These are phyloP conservation scores for Xylariaceae sp. DNA, from an alignment of 2,329 filamentous ascomycete species.

Conservation along the genomic window DNA sequence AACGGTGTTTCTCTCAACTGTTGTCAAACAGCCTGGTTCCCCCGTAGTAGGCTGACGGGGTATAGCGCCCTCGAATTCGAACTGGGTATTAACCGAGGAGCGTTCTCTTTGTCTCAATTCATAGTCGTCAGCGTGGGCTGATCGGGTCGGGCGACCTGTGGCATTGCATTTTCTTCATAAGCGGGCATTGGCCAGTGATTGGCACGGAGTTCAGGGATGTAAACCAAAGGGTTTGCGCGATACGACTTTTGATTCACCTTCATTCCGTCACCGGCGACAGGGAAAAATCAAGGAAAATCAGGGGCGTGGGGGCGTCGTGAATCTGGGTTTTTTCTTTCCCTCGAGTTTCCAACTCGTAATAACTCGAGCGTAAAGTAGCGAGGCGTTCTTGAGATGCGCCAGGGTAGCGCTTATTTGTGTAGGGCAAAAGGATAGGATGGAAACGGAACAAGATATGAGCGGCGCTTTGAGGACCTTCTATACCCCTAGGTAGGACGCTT, in stretches of 20 bases:
- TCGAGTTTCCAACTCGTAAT: constrained; percentile 8
- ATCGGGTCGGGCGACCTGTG: constrained; percentile 24
- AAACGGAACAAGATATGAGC: constrained; percentile 4
- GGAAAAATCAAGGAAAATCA: constrained; percentile 5
- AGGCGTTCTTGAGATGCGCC: constrained; percentile 13
- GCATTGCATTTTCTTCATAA: constrained; percentile 21
- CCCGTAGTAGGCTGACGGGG: neutral
- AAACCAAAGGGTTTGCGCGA: constrained; percentile 10
- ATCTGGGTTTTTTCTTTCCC: neutral
- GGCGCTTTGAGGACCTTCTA: constrained; percentile 3
- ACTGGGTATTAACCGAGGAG: constrained; percentile 9
- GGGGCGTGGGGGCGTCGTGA: constrained; percentile 9
- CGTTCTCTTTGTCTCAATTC: constrained; percentile 12
- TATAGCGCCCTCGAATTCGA: constrained; percentile 3
- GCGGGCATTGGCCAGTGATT: constrained; percentile 14
- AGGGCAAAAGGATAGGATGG: neutral
- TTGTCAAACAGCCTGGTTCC: neutral
- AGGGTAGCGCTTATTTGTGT: constrained; percentile 6
- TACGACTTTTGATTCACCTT: constrained; percentile 11
- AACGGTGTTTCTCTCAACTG: constrained; percentile 1
- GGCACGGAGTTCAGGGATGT: constrained; percentile 19
- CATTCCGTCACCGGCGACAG: constrained; percentile 2
- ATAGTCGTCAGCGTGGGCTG: constrained; percentile 24
- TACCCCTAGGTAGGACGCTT: constrained; percentile 1
- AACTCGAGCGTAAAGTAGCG: constrained; percentile 14